phyloP scores from a whole-genome alignment of 768 basidiomycete species.

The Tulasnella sp. region DNA sequence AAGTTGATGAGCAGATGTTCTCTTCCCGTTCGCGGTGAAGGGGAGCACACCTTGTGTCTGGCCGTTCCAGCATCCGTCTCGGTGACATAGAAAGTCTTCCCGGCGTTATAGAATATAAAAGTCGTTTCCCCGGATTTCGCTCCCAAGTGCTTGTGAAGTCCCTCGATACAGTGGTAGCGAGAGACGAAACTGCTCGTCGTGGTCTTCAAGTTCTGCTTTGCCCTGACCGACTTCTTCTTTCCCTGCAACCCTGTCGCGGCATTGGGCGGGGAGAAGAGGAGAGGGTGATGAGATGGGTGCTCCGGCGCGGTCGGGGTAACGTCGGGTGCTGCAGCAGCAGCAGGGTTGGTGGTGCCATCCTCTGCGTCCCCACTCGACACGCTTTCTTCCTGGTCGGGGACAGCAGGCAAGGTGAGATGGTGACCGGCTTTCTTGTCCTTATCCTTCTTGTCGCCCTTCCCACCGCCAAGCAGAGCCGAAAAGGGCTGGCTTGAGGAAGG shows the following conservation, averaged over 20 bases:
- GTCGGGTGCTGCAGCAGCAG: neutral
- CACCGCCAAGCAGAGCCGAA: slow-evolving; percentile 59
- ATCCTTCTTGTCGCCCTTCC: slow-evolving; percentile 39
- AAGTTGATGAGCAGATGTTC: neutral
- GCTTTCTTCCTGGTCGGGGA: slow-evolving; percentile 55
- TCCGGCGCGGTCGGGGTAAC: slow-evolving; percentile 8
- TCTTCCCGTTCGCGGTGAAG: neutral
- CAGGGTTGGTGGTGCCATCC: slow-evolving; percentile 23
- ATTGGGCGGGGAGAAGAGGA: slow-evolving; percentile 15
- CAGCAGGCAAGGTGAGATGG: neutral
- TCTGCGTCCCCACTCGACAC: slow-evolving; percentile 61
- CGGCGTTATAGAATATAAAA: slow-evolving; percentile 83
- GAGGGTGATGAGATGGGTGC: slow-evolving; percentile 13
- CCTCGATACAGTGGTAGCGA: slow-evolving; percentile 76
- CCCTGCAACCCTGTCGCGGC: slow-evolving; percentile 37
- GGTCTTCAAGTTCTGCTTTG: slow-evolving; percentile 88
- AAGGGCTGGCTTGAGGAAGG: slow-evolving; percentile 52
- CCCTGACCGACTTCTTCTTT: slow-evolving; percentile 63
- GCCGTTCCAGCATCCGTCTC: slow-evolving; percentile 75
- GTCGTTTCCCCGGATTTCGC: slow-evolving; percentile 80
- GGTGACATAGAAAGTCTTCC: slow-evolving; percentile 79
- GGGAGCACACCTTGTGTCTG: slow-evolving; percentile 64
- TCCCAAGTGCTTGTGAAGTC: slow-evolving; percentile 62
- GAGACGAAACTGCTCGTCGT: slow-evolving; percentile 92
- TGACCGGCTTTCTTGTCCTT: slow-evolving; percentile 33